phyloP scores from a whole-genome alignment of 1,284 basidiomycete genomes.

The Hemileia vastatrix region DNA sequence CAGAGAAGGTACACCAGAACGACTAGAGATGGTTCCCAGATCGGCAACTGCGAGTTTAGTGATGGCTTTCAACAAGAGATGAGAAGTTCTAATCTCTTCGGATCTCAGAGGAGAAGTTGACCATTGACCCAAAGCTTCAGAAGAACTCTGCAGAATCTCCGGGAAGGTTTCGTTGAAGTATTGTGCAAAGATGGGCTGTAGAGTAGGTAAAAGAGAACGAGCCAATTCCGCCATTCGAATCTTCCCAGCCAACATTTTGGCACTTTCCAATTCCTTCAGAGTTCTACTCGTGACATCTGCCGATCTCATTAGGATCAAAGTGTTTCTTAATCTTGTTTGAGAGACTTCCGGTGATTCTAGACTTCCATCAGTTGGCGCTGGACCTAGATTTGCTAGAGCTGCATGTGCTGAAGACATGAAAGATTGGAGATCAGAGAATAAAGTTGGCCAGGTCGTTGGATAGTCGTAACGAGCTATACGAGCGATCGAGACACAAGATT shows the following conservation, averaged over 20 bases:
- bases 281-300: constrained; percentile 34
- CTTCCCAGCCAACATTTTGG: constrained; percentile 39
- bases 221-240: constrained; percentile 40
- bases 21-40: constrained; percentile 33
- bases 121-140: constrained; percentile 28
- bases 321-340: constrained; percentile 25
- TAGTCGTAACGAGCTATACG: constrained; percentile 39
- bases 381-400: constrained; percentile 22
- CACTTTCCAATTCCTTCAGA: constrained; percentile 38
- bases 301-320: constrained; percentile 34
- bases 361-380: constrained; percentile 25
- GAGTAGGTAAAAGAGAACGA: constrained; percentile 30
- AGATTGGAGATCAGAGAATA: constrained; percentile 33
- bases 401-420: constrained; percentile 35
- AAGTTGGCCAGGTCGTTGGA: constrained; percentile 37
- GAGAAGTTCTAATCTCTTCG: constrained; percentile 37
- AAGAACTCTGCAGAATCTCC: constrained; percentile 5
- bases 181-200: constrained; percentile 36
- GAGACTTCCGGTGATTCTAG: constrained; percentile 20
- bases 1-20: constrained; percentile 12
- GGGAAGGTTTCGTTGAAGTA: constrained; percentile 36
- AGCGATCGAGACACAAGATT: constrained; percentile 37
- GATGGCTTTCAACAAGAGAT: constrained; percentile 37
- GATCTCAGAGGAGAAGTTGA: constrained; percentile 27
- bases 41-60: constrained; percentile 36